Conservation (phyloP, 2,329 filamentous ascomycete species). For the Sporothrix pseudoabietina region DNA sequence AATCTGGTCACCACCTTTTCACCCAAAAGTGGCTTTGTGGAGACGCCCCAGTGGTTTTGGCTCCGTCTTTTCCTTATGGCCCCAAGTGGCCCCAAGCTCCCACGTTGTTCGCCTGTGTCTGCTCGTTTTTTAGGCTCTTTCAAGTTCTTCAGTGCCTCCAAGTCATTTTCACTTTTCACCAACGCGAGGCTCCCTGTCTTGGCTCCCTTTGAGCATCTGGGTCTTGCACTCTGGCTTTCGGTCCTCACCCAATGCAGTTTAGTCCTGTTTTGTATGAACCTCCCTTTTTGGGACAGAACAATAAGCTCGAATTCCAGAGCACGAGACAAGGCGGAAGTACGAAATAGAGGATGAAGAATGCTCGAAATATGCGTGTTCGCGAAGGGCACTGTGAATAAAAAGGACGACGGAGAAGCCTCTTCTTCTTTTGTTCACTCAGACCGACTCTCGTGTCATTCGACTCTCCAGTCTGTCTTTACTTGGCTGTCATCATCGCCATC, state of each 20-base stretch:
- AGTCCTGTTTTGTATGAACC: not conserved
- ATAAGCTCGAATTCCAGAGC: constrained; percentile 18
- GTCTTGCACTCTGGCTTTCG: constrained; percentile 4
- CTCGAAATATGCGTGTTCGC: not conserved
- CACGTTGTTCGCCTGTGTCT: constrained; percentile 20
- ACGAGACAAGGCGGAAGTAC: not conserved
- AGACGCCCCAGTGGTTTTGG: not conserved
- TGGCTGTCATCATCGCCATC: not conserved
- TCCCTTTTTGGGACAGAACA: constrained; percentile 20
- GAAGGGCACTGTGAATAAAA: constrained; percentile 13
- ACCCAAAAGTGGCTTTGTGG: not conserved
- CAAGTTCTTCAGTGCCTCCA: not conserved
- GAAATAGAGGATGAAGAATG: not conserved
- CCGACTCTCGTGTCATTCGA: not conserved
- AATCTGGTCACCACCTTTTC: not conserved
- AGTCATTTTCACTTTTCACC: not conserved
- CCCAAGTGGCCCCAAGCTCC: not conserved
- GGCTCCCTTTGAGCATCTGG: not conserved
- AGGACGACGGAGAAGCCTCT: constrained; percentile 4
- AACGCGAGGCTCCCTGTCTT: constrained; percentile 21
- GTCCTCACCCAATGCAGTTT: not conserved
- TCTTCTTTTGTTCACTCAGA: not conserved
- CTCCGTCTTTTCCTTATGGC: too few species aligned
- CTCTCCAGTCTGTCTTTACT: not conserved
- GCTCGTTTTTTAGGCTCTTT: not conserved